Conservation (phyloP, 768 basidiomycete genomes). For the Pulveroboletus sp. region DNA sequence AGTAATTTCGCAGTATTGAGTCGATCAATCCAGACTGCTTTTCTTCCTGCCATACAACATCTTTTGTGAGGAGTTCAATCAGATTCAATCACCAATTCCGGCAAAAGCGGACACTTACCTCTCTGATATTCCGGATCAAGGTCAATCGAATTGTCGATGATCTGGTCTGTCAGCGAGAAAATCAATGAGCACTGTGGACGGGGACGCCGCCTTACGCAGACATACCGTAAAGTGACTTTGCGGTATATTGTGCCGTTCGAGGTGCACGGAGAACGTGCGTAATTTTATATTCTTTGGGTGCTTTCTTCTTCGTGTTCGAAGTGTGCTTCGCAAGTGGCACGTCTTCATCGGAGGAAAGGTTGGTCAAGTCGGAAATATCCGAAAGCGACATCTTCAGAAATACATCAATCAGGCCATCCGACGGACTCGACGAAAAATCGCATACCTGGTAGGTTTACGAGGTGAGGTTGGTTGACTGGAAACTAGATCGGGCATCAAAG, state of each 20-base stretch:
- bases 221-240: slow-evolving; percentile 43
- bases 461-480: neutral
- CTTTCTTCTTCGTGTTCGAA: slow-evolving; percentile 26
- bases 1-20: slow-evolving; percentile 59
- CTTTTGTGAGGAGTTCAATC: slow-evolving; percentile 30
- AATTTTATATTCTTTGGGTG: slow-evolving; percentile 29
- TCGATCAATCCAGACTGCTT: slow-evolving; percentile 64
- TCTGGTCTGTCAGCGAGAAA: slow-evolving; percentile 37
- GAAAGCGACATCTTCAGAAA: slow-evolving; percentile 32
- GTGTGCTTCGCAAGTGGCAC: slow-evolving; percentile 22
- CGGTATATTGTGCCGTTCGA: slow-evolving; percentile 39
- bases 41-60: slow-evolving; percentile 58
- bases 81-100: neutral
- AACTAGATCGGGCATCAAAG: neutral
- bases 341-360: slow-evolving; percentile 41
- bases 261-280: slow-evolving; percentile 35
- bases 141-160: slow-evolving; percentile 44
- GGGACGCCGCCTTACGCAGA: neutral
- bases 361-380: slow-evolving; percentile 47
- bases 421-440: neutral
- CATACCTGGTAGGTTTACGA: neutral
- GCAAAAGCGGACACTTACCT: slow-evolving; percentile 34
- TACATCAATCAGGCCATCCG: neutral
- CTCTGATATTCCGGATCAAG: slow-evolving; percentile 66
- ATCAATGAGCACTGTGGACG: neutral